These are phyloP conservation scores for Tylopilus sp. DNA, from an alignment of 768 basidiomycete species.

Conservation along the genomic window DNA sequence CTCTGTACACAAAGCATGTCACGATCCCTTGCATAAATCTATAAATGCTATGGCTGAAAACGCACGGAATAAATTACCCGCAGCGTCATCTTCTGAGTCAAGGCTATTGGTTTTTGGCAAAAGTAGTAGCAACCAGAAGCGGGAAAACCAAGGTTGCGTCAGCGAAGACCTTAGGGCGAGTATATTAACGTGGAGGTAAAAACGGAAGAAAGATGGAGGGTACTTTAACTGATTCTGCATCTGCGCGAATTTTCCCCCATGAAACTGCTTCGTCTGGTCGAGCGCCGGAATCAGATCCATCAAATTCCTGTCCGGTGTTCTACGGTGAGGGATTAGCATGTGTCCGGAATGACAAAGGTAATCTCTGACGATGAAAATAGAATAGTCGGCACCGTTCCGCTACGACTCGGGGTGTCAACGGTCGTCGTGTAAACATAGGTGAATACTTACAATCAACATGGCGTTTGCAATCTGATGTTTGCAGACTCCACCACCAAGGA, in stretches of 20 bases:
- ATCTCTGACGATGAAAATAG: slow-evolving; percentile 82
- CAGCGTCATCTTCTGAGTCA: background rate
- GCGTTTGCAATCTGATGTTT: slow-evolving; percentile 99
- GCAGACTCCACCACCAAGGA: slow-evolving; percentile 96
- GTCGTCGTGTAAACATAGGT: background rate
- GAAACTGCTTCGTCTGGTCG: slow-evolving; percentile 96
- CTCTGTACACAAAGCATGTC: slow-evolving; percentile 13
- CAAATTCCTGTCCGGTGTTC: slow-evolving; percentile 99
- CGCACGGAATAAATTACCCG: background rate
- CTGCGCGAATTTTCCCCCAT: slow-evolving; percentile 96
- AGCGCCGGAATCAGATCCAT: slow-evolving; percentile 97
- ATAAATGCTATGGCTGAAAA: background rate
- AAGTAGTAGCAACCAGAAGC: slow-evolving; percentile 91
- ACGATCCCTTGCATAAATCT: background rate
- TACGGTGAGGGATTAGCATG: slow-evolving; percentile 25
- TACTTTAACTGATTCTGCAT: slow-evolving; percentile 81
- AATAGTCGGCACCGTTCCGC: slow-evolving; percentile 98
- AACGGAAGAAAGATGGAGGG: background rate
- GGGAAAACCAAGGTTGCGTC: slow-evolving; percentile 98
- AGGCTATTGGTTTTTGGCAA: slow-evolving; percentile 48
- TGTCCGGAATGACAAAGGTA: background rate
- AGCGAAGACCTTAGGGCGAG: slow-evolving; percentile 63
- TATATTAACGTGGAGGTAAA: slow-evolving; percentile 5
- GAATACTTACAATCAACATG: slow-evolving; percentile 83
- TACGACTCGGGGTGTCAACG: slow-evolving; percentile 32